A percentile compares a stretch with the other conserved stretches of the same genome.
phyloP scores from a whole-genome alignment of 345 rosid genomes.

The Turnera subulata region DNA sequence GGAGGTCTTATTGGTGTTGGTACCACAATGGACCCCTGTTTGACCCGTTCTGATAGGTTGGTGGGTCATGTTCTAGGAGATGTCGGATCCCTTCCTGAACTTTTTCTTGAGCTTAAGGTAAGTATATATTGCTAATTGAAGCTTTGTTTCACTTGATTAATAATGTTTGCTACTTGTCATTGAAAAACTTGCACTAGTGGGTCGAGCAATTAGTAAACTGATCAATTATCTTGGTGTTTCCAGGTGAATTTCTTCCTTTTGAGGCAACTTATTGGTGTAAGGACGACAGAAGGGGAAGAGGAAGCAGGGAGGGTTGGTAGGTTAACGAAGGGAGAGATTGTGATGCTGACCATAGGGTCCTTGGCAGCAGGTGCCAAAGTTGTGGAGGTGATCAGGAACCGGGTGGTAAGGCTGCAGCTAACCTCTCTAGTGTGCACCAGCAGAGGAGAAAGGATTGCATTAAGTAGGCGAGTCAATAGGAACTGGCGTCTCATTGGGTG shows the following conservation, averaged over 20 bases:
- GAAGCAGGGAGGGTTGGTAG: slow-evolving; percentile 89
- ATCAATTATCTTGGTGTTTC: no score
- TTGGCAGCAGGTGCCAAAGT: slow-evolving; percentile 95
- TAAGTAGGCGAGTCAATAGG: slow-evolving; percentile 80
- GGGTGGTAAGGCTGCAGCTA: slow-evolving; percentile 83
- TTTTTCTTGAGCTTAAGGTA: slow-evolving; percentile 92
- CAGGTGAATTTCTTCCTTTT: slow-evolving; percentile 93
- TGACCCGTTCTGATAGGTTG: slow-evolving; percentile 90
- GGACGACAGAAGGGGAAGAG: slow-evolving; percentile 91
- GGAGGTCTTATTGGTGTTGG: slow-evolving; percentile 99
- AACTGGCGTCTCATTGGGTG: slow-evolving; percentile 96
- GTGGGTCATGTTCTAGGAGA: slow-evolving; percentile 99
- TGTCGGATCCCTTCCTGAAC: slow-evolving; percentile 88
- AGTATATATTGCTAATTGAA: not conserved
- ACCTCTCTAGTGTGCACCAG: slow-evolving; percentile 92
- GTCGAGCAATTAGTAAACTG: no score
- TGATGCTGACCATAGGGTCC: slow-evolving; percentile 90
- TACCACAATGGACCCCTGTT: slow-evolving; percentile 95
- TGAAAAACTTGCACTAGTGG: no score
- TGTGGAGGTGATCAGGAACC: slow-evolving; percentile 76
- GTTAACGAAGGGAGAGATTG: slow-evolving; percentile 80
- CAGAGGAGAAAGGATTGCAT: slow-evolving; percentile 82
- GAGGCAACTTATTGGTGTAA: slow-evolving; percentile 80
- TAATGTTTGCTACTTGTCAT: no score
- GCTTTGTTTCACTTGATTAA: no score